Evolutionary conservation across 2,329 filamentous ascomycete species (phyloP), one percentile per base, ranked within the genome.

Genomic region (Dactylella cylindrospora): DNA sequence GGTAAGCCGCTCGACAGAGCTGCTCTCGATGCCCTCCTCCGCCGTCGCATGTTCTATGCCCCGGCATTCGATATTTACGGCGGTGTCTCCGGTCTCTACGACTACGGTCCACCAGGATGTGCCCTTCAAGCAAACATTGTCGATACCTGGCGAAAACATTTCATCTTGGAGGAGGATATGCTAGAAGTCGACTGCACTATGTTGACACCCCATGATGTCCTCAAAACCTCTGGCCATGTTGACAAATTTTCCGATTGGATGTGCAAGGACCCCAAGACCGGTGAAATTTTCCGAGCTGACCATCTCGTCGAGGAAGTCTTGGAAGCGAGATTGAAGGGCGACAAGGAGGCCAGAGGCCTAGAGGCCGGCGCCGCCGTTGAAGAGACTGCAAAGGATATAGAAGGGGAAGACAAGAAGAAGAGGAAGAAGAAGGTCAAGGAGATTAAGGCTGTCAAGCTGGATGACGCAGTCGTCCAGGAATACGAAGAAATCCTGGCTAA

Each of bases 201-300:
- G 76, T 76, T 98, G 71, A 98, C 93, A 32, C 93, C 93, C 26
- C 84, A 93, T 70, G 87, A 93, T 40, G 88, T 98, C 29, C 82
- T 98, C 71, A 95, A 97, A 80, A 95, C 91, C 49, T 88, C 84
- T 73, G 93, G 93, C 66, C 93, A 98, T 76, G 93, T 97, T 67
- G 91, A 96, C 74, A 95, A 95, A 75, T 97, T 97, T 71, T 87
- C 89, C 74, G 91, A 97, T 74, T 97, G 88, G 88, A 96, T 97
- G 90, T 95, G 88, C 84, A 95, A 95, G 76, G 93, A 98, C 74
- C 89, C 91, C 66, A 94, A 95, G 80, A 95, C 86, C 70, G 93
- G 93, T 72, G 93, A 98, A 74, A 95, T 96, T 71, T 84, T 98
- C 73, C 84, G 93, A 68, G 90, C 93, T 57, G 93, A 98, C 72